These are phyloP conservation scores for Cyclotella kingstonii DNA, from an alignment of 108 stramenopile genomes.

Conservation along the genomic window DNA sequence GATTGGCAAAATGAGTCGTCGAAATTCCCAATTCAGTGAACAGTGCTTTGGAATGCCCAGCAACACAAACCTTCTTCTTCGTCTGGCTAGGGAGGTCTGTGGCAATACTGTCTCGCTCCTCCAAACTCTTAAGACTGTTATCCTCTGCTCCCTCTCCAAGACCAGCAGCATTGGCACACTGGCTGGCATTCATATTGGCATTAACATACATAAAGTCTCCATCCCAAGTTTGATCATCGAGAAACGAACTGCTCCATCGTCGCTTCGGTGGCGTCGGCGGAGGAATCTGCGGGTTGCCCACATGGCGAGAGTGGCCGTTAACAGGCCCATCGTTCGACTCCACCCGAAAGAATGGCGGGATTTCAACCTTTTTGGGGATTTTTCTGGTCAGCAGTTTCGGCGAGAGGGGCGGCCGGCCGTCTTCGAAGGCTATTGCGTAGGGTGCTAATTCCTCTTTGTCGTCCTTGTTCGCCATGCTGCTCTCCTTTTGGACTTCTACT, in stretches of 20 bases:
- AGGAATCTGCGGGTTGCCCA: constrained; percentile 19
- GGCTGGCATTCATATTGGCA: neutral
- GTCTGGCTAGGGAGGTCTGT: neutral
- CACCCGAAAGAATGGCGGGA: constrained; percentile 29
- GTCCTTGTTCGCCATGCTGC: constrained; percentile 7
- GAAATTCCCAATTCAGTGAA: constrained; percentile 47
- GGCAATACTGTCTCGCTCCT: constrained; percentile 14
- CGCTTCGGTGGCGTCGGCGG: constrained; percentile 31
- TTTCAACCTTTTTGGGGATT: constrained; percentile 9
- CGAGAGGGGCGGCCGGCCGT: constrained; percentile 39
- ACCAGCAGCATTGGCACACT: neutral
- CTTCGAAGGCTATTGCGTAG: constrained; percentile 26
- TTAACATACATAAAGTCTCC: constrained; percentile 14
- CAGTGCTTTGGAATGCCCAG: constrained; percentile 14
- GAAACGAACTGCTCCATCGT: constrained; percentile 23
- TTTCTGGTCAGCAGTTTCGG: constrained; percentile 45
- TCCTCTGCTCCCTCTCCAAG: neutral
- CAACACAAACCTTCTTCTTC: constrained; percentile 22
- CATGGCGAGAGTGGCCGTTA: too few species aligned
- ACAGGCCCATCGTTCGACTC: neutral
- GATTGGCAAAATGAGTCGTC: constrained; percentile 1
- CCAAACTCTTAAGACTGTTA: neutral
- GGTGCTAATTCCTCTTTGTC: constrained; percentile 8
- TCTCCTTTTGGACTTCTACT: constrained; percentile 50
- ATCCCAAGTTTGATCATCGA: constrained; percentile 47